A percentile compares a stretch with the other conserved stretches of the same genome.
Conservation (phyloP, 305 asterid genomes). For the Rubia balearica region DNA sequence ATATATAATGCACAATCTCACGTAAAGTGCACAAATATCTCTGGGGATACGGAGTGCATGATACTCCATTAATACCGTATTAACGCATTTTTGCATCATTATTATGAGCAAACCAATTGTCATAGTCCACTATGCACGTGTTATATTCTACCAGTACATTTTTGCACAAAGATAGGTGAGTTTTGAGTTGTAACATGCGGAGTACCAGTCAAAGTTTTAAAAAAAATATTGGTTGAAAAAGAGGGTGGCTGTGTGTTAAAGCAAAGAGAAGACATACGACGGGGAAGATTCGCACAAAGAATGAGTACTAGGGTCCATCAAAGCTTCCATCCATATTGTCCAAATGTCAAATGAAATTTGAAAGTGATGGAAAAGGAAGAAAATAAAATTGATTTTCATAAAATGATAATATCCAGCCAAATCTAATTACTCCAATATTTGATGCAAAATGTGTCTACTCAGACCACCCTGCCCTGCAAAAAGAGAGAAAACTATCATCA, state of each 20-base stretch:
- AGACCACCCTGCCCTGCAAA: slow-evolving; percentile 39
- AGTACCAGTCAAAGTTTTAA: background rate
- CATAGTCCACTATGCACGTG: too few species aligned
- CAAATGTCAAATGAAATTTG: slow-evolving; percentile 29
- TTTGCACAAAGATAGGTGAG: background rate
- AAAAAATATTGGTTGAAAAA: background rate
- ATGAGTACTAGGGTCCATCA: slow-evolving; percentile 38
- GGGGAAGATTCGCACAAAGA: slow-evolving; percentile 20
- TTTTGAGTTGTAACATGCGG: background rate
- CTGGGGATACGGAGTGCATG: too few species aligned
- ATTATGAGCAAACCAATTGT: too few species aligned
- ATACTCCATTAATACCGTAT: too few species aligned
- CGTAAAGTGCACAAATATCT: too few species aligned
- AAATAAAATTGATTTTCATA: background rate
- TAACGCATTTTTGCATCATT: too few species aligned
- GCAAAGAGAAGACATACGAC: slow-evolving; percentile 4
- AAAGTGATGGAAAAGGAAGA: slow-evolving; percentile 8
- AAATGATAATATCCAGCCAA: slow-evolving; percentile 21
- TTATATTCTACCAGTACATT: too few species aligned
- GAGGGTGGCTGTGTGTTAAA: slow-evolving; percentile 6
- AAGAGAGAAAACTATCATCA: slow-evolving; percentile 33
- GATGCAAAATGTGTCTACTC: slow-evolving; percentile 33
- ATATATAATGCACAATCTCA: too few species aligned
- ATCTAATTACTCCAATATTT: slow-evolving; percentile 22
- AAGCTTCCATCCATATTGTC: slow-evolving; percentile 48